A percentile compares a stretch with the other conserved stretches of the same genome.
phyloP scores from a whole-genome alignment of 31 red algal species.

The Asparagopsis taxiformis region DNA sequence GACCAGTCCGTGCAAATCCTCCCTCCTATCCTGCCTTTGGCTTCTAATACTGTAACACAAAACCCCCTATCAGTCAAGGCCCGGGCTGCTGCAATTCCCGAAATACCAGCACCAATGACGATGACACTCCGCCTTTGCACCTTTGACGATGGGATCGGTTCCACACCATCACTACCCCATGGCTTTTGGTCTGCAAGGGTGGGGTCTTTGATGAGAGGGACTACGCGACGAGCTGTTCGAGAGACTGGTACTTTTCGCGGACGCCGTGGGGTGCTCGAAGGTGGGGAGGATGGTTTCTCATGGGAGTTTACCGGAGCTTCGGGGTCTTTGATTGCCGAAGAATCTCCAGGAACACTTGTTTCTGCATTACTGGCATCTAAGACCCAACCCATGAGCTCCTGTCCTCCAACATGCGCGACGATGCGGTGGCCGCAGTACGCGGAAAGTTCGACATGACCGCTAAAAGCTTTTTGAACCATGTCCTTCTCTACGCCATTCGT shows the following conservation, averaged over 20 bases:
- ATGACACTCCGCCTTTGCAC: constrained; percentile 64
- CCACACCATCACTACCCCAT: not conserved
- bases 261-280: not conserved
- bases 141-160: constrained; percentile 13
- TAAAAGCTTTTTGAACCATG: constrained; percentile 15
- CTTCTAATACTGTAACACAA: constrained; percentile 84
- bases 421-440: constrained; percentile 54
- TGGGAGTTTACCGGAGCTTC: no score
- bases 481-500: not conserved
- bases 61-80: constrained; percentile 61
- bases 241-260: not conserved
- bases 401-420: constrained; percentile 37
- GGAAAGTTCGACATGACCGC: constrained; percentile 49
- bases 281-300: not conserved
- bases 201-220: not conserved
- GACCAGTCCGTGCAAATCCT: constrained; percentile 86
- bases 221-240: not conserved
- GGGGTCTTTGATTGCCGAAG: not conserved
- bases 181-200: not conserved
- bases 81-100: constrained; percentile 92
- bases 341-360: not conserved
- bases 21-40: constrained; percentile 74
- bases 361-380: constrained; percentile 18
- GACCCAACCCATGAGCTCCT: constrained; percentile 66
- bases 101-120: constrained; percentile 90